Base-by-base conservation (phyloP, 2,329 filamentous ascomycete genomes). In the Colletotrichum kahawae region DNA sequence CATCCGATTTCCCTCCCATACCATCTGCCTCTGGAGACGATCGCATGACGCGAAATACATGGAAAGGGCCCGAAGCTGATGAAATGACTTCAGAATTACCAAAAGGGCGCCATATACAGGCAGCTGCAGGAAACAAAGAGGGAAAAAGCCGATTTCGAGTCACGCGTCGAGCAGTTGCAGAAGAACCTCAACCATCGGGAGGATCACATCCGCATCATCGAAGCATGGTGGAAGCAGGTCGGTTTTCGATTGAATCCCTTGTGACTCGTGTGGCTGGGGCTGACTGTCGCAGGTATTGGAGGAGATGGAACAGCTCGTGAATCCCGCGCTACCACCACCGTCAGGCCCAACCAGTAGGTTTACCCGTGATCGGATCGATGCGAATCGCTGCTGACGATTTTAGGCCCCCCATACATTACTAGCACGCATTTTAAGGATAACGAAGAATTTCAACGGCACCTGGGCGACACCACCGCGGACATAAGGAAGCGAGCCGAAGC, bases 61-160 rank as follows among this genome's bases (percentile, higher is more conserved):
- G 70, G 69, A 72, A 71, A 73, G 70, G 73, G 70, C 63, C 59
- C 68, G 63, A 48, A 72, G 73, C 73, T 75, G 73, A 75, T 75
- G 63, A 75, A 51, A 12, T 68, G 63, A 75, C 57, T 73, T 73
- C 73, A 75, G 73, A 75, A 75, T 38, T 97, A 94, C 81, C 94
- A 96, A 86, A 99, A 98, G 87, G 97, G 98, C 87, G 97, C 97
- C 78, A 98, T 99, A 83, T 93, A 95, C 81, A 95, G 97, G 74
- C 96, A 98, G 86, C 98, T 99, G 95, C 95, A 95, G 82, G 97
- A 98, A 85, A 98, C 98, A 85, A 98, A 98, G 86, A 93, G 97
- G 79, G 95, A 98, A 83, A 96, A 95, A 83, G 89, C 90, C 73
- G 94, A 94, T 54, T 88, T 97, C 77, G 96, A 98, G 86, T 89